phyloP scores from a whole-genome alignment of 768 basidiomycete genomes.

The Boletus rex-veris region DNA sequence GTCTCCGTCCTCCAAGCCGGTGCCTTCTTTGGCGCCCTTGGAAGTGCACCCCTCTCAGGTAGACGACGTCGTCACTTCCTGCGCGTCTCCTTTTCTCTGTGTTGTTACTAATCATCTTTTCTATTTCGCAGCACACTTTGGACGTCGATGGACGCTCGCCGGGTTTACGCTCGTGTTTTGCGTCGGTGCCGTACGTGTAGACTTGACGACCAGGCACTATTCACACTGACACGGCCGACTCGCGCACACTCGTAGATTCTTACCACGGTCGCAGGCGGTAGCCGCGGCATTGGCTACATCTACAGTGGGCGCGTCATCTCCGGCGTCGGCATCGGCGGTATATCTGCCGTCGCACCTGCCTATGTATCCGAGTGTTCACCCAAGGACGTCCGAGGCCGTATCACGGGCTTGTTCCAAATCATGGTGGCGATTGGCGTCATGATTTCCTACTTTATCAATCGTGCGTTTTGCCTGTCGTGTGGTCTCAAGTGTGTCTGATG shows the following conservation, averaged over 20 bases:
- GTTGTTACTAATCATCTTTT: background rate
- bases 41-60: slow-evolving; percentile 70
- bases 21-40: slow-evolving; percentile 83
- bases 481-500: too few relatives aligned
- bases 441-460: slow-evolving; percentile 79
- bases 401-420: slow-evolving; percentile 85
- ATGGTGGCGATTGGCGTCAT: slow-evolving; percentile 83
- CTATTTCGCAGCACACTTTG: slow-evolving; percentile 49
- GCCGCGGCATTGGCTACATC: slow-evolving; percentile 60
- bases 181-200: slow-evolving; percentile 63
- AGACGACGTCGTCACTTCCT: slow-evolving; percentile 14
- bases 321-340: slow-evolving; percentile 78
- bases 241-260: slow-evolving; percentile 46
- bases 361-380: slow-evolving; percentile 87
- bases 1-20: slow-evolving; percentile 87
- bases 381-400: slow-evolving; percentile 80
- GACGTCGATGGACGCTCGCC: slow-evolving; percentile 63
- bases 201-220: background rate
- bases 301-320: slow-evolving; percentile 79
- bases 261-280: slow-evolving; percentile 60
- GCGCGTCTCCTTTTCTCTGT: background rate
- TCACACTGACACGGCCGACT: background rate
- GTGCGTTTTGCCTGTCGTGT: slow-evolving; percentile 30
- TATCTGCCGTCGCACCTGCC: slow-evolving; percentile 80
- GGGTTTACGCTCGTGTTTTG: slow-evolving; percentile 60